A percentile compares a stretch with the other conserved stretches of the same genome.
phyloP scores from a whole-genome alignment of 441 rosid species.

The Melastoma candidum region DNA sequence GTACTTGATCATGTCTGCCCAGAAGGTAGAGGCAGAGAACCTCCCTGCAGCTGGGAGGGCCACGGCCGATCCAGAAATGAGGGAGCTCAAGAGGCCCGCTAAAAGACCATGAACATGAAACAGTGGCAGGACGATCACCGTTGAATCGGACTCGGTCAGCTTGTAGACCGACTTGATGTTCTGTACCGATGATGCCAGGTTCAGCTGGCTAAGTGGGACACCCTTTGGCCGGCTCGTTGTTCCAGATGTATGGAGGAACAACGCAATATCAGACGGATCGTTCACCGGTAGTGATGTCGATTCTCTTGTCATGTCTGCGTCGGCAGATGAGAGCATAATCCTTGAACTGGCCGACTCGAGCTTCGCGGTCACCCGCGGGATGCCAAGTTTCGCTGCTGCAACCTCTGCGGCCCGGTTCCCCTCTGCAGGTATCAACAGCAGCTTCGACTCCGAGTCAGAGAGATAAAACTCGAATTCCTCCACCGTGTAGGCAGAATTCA shows the following conservation, averaged over 20 bases:
- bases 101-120: slow-evolving; percentile 68
- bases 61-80: slow-evolving; percentile 65
- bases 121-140: slow-evolving; percentile 66
- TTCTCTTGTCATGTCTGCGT: slow-evolving; percentile 18
- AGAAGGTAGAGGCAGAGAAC: slow-evolving; percentile 77
- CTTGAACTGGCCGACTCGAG: slow-evolving; percentile 29
- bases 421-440: slow-evolving; percentile 39
- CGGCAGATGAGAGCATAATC: slow-evolving; percentile 29
- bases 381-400: slow-evolving; percentile 62
- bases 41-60: slow-evolving; percentile 70
- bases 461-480: slow-evolving; percentile 90
- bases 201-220: slow-evolving; percentile 73
- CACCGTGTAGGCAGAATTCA: slow-evolving; percentile 65
- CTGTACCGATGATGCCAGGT: slow-evolving; percentile 50
- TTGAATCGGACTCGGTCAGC: slow-evolving; percentile 60
- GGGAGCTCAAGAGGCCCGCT: slow-evolving; percentile 68
- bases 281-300: slow-evolving; percentile 22
- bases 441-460: slow-evolving; percentile 76
- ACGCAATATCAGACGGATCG: slow-evolving; percentile 53
- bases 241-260: slow-evolving; percentile 82
- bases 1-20: slow-evolving; percentile 57
- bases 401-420: slow-evolving; percentile 54
- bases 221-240: slow-evolving; percentile 92
- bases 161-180: slow-evolving; percentile 67
- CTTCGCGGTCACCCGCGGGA: slow-evolving; percentile 44